phyloP scores from a whole-genome alignment of 768 basidiomycete species.

The Daedaleopsis sinensis region DNA sequence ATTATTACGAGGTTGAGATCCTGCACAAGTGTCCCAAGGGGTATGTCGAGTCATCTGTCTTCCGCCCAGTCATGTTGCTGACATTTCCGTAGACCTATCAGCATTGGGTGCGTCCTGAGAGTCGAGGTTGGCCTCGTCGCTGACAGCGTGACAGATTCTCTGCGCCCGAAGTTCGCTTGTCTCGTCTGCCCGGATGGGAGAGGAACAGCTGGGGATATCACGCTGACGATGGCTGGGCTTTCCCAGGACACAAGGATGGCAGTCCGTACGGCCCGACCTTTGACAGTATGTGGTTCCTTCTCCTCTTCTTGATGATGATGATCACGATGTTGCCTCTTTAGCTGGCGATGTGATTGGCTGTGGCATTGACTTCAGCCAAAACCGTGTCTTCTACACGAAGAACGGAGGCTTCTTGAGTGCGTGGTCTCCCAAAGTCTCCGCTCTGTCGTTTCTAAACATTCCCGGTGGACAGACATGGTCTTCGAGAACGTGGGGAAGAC shows the following conservation, averaged over 20 bases:
- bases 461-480: conserved; percentile 50
- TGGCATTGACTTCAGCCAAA: conserved; percentile 85
- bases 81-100: conserved; percentile 61
- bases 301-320: neutral
- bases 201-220: conserved; percentile 89
- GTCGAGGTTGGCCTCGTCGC: conserved; percentile 1
- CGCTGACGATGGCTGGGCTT: conserved; percentile 84
- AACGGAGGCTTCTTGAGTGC: conserved; percentile 76
- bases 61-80: neutral
- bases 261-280: conserved; percentile 77
- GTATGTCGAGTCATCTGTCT: conserved; percentile 43
- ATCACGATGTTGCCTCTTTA: conserved; percentile 35
- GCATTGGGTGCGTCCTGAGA: conserved; percentile 64
- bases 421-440: conserved; percentile 1
- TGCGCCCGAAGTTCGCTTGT: conserved; percentile 61
- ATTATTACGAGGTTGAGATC: conserved; percentile 92
- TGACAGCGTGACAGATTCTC: conserved; percentile 55
- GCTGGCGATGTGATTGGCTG: conserved; percentile 91
- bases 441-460: conserved; percentile 5
- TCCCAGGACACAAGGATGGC: conserved; percentile 74
- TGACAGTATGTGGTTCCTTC: conserved; percentile 59
- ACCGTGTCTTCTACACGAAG: conserved; percentile 87
- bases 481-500: conserved; percentile 74
- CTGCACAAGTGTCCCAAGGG: conserved; percentile 80
- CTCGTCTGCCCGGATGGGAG: conserved; percentile 87